phyloP scores from a whole-genome alignment of 2,329 filamentous ascomycete species.

The Colletotrichum lupini region DNA sequence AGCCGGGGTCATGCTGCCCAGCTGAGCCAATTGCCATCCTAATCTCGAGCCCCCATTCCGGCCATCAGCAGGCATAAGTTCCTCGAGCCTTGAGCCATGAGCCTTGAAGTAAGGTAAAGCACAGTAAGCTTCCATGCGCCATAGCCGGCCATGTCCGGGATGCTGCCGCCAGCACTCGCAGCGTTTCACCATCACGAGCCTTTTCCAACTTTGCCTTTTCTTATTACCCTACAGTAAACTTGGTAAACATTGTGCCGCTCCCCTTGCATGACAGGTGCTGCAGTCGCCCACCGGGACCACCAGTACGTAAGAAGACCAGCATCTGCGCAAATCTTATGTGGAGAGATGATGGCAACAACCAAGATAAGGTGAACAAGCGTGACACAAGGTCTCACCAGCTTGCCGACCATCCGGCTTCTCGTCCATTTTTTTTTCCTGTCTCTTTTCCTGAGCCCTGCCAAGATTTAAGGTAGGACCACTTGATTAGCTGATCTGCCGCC shows the following conservation, averaged over 20 bases:
- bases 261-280: too few relatives aligned
- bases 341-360: not conserved
- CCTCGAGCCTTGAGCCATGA: too few relatives aligned
- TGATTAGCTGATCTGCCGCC: not conserved
- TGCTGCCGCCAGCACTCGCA: conserved; percentile 13
- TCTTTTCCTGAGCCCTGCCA: conserved; percentile 8
- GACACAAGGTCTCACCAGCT: not conserved
- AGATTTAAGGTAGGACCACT: not conserved
- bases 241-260: too few relatives aligned
- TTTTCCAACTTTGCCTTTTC: conserved; percentile 14
- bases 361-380: not conserved
- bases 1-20: conserved; percentile 16
- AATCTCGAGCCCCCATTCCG: not conserved
- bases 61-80: too few relatives aligned
- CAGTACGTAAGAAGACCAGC: conserved; percentile 10
- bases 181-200: conserved; percentile 32
- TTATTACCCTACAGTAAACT: too few relatives aligned
- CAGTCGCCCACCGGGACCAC: too few relatives aligned
- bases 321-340: not conserved
- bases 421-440: too few relatives aligned
- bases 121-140: not conserved
- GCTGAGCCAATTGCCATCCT: not conserved
- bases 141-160: not conserved
- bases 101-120: too few relatives aligned
- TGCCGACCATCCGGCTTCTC: not conserved